phyloP scores from a whole-genome alignment of 805 yeast genomes.

The Metschnikowia koreensis region DNA sequence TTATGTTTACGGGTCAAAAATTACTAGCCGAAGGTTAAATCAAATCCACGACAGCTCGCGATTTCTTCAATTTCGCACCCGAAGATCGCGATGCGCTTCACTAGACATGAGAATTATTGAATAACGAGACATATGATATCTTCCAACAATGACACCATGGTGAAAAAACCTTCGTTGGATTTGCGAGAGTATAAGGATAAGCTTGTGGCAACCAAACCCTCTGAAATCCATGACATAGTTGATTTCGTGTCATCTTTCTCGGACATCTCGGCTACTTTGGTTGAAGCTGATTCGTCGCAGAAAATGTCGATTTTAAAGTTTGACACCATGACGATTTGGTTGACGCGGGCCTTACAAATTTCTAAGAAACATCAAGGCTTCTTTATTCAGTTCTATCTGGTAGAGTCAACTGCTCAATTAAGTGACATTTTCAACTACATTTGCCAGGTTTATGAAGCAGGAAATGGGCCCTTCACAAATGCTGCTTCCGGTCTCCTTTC shows the following conservation, averaged over 20 bases:
- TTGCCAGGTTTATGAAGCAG: conserved; percentile 67
- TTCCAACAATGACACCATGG: conserved; percentile 1
- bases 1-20: too few species aligned
- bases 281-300: conserved; percentile 2
- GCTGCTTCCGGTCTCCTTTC: conserved; percentile 60
- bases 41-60: not conserved
- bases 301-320: conserved; percentile 15
- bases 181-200: conserved; percentile 1
- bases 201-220: conserved; percentile 4
- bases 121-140: not conserved
- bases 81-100: conserved; percentile 2
- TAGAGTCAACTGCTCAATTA: conserved; percentile 12
- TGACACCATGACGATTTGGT: conserved; percentile 67
- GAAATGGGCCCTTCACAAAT: conserved; percentile 68
- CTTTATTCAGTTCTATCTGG: not conserved
- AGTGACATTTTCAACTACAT: conserved; percentile 49
- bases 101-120: not conserved
- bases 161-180: not conserved
- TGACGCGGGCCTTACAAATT: conserved; percentile 52
- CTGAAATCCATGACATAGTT: conserved; percentile 1
- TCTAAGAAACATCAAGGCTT: not conserved
- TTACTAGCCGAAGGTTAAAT: too few species aligned
- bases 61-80: conserved; percentile 3
- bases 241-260: conserved; percentile 1
- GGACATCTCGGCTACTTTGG: not conserved